These are phyloP conservation scores for Anthracocystis walkeri DNA, from an alignment of 1,284 basidiomycete genomes.

Conservation along the genomic window DNA sequence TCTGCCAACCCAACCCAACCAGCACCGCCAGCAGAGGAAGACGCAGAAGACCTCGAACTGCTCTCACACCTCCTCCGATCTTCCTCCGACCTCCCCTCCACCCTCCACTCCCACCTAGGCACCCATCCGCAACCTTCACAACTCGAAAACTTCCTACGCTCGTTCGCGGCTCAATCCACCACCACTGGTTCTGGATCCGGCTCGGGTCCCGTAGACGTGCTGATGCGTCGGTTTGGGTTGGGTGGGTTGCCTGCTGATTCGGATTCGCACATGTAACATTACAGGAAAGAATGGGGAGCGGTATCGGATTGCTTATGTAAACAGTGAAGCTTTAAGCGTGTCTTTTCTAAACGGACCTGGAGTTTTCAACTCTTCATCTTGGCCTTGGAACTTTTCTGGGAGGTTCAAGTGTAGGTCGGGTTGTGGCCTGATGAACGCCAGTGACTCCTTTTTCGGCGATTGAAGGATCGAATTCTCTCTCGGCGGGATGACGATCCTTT, in stretches of 20 bases:
- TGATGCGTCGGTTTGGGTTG: constrained; percentile 44
- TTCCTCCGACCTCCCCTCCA: constrained; percentile 24
- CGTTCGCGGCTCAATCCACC: constrained; percentile 31
- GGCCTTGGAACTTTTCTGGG: neutral
- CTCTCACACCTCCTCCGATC: constrained; percentile 33
- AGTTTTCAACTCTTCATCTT: constrained; percentile 23
- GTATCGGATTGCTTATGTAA: constrained; percentile 1
- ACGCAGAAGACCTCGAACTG: constrained; percentile 32
- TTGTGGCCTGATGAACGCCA: neutral
- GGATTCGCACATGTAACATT: constrained; percentile 1
- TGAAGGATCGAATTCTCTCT: constrained; percentile 31
- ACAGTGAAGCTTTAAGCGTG: constrained; percentile 26
- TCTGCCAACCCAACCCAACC: neutral
- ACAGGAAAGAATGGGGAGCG: too few species aligned
- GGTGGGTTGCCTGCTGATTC: constrained; percentile 38
- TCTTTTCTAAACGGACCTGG: constrained; percentile 36
- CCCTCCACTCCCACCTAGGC: constrained; percentile 11
- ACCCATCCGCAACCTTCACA: constrained; percentile 10
- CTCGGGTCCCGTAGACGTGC: constrained; percentile 30
- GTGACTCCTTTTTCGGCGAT: constrained; percentile 7
- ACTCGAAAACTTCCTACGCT: constrained; percentile 29
- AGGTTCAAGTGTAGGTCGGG: constrained; percentile 9
- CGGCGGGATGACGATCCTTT: constrained; percentile 36
- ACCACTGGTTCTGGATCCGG: constrained; percentile 16
- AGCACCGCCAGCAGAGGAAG: neutral